Conservation (phyloP, 768 basidiomycete genomes). For the Boletus edulis region DNA sequence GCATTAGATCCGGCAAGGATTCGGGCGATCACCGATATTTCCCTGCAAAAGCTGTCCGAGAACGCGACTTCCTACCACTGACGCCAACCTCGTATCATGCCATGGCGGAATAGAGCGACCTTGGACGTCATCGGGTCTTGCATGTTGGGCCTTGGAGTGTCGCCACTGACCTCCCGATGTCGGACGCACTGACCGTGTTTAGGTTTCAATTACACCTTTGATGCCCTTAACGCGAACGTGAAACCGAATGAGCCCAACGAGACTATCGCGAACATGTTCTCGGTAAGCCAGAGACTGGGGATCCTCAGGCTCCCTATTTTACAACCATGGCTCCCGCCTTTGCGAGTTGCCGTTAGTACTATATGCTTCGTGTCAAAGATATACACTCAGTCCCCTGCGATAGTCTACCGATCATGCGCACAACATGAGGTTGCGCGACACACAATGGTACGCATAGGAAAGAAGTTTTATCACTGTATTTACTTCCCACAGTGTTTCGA, state of each 20-base stretch:
- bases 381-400: too few relatives aligned
- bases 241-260: slow-evolving; percentile 29
- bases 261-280: slow-evolving; percentile 30
- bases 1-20: slow-evolving; percentile 62
- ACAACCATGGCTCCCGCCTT: slow-evolving; percentile 13
- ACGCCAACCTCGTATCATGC: slow-evolving; percentile 26
- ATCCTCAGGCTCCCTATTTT: slow-evolving; percentile 28
- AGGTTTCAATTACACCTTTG: slow-evolving; percentile 40
- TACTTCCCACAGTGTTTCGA: too few relatives aligned
- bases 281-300: background rate
- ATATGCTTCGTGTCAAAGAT: too few relatives aligned
- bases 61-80: slow-evolving; percentile 15
- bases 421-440: background rate
- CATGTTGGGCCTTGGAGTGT: slow-evolving; percentile 27
- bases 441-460: background rate
- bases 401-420: background rate
- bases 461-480: background rate
- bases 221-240: slow-evolving; percentile 24
- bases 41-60: slow-evolving; percentile 51
- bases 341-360: background rate
- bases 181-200: background rate
- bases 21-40: slow-evolving; percentile 57
- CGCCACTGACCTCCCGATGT: too few relatives aligned
- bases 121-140: slow-evolving; percentile 35
- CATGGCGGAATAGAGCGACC: slow-evolving; percentile 34